phyloP scores from a whole-genome alignment of 805 yeast species.

The Yarrowia sp. region DNA sequence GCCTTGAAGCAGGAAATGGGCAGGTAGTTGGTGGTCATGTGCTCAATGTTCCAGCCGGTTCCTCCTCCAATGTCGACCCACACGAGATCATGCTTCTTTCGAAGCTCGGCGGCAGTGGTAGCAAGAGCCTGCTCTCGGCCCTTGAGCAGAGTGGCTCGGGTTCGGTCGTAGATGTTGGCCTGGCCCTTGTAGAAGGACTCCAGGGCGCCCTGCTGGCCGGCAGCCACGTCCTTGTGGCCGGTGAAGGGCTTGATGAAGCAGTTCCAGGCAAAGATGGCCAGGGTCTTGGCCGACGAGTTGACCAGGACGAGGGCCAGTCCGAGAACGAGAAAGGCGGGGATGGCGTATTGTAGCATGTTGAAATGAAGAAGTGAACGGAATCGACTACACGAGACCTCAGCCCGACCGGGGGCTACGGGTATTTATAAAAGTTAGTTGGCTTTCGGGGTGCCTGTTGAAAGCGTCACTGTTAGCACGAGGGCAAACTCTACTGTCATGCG shows the following conservation, averaged over 20 bases:
- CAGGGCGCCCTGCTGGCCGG: conserved; percentile 62
- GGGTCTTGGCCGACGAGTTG: conserved; percentile 41
- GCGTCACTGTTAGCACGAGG: conserved; percentile 35
- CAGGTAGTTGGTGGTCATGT: conserved; percentile 63
- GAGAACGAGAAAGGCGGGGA: conserved; percentile 40
- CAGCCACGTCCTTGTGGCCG: conserved; percentile 44
- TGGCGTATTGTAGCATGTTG: conserved; percentile 36
- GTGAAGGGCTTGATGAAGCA: conserved; percentile 69
- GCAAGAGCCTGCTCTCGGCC: conserved; percentile 72
- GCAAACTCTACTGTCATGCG: conserved; percentile 38
- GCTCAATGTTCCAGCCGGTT: conserved; percentile 81
- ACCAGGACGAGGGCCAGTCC: conserved; percentile 39
- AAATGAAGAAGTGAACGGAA: background rate
- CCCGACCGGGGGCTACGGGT: conserved; percentile 2
- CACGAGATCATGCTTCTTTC: conserved; percentile 48
- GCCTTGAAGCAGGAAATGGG: conserved; percentile 63
- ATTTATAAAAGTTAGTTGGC: conserved; percentile 30
- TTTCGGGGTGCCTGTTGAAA: conserved; percentile 17
- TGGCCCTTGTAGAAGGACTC: conserved; percentile 79
- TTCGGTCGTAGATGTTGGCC: conserved; percentile 77
- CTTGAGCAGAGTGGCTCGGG: conserved; percentile 68
- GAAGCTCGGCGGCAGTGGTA: conserved; percentile 65
- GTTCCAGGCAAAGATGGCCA: conserved; percentile 52
- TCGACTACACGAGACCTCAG: background rate
- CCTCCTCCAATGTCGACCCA: conserved; percentile 74